These are phyloP conservation scores for Wickerhamiella lipophila DNA, from an alignment of 805 yeast genomes.

Conservation along the genomic window DNA sequence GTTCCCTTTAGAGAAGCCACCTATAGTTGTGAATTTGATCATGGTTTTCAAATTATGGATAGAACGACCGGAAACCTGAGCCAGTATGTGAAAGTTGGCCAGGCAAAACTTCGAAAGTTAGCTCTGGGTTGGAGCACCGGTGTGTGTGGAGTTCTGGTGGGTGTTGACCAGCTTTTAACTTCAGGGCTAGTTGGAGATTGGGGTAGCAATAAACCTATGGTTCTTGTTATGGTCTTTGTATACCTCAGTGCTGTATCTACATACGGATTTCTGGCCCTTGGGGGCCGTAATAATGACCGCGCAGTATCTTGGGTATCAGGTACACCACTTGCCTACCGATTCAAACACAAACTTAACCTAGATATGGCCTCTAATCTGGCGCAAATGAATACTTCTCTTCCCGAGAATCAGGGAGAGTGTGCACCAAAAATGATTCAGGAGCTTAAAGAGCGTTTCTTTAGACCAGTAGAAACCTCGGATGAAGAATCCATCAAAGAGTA, in stretches of 20 bases:
- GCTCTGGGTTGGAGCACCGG: conserved; percentile 29
- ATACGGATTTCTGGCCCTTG: conserved; percentile 37
- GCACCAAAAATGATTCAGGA: conserved; percentile 26
- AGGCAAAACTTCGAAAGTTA: conserved; percentile 25
- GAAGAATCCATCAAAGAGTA: conserved; percentile 65
- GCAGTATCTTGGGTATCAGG: conserved; percentile 52
- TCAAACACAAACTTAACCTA: conserved; percentile 53
- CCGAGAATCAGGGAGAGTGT: conserved; percentile 33
- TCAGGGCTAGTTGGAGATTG: conserved; percentile 33
- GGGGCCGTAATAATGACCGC: conserved; percentile 41
- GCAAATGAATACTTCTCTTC: conserved; percentile 45
- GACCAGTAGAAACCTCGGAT: conserved; percentile 41
- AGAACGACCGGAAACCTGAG: conserved; percentile 46
- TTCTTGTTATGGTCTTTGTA: conserved; percentile 38
- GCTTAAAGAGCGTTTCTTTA: conserved; percentile 27
- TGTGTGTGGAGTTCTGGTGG: conserved; percentile 30
- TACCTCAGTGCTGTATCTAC: conserved; percentile 39
- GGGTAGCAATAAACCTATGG: conserved; percentile 26
- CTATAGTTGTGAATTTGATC: conserved; percentile 43
- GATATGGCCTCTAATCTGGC: conserved; percentile 51
- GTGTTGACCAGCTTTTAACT: conserved; percentile 37
- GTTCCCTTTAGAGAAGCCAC: conserved; percentile 53
- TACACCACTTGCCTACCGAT: conserved; percentile 52
- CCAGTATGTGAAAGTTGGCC: conserved; percentile 33
- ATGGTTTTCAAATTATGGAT: conserved; percentile 47